Base-by-base conservation (phyloP, 495 filamentous ascomycete species). In the Penicillium fimorum region DNA sequence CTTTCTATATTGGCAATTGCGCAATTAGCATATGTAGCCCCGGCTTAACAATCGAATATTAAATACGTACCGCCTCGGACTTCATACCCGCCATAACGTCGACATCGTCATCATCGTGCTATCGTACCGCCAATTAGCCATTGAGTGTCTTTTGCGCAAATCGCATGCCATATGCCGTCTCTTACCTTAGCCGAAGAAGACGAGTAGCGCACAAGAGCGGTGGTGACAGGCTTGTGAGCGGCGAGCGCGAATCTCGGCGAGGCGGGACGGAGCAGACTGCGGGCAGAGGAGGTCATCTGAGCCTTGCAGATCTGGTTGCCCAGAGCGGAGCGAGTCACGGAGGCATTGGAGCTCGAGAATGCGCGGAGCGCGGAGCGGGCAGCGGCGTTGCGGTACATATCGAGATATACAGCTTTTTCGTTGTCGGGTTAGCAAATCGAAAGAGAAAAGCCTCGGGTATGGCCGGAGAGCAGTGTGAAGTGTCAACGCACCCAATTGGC, bases 31-130 rank as follows among this genome's bases (percentile, higher is more conserved):
- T 10, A 50, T 32, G 20, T 13, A 35, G 1, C 22, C 40, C 13
- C 15, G 9, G n/a, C 25, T 41, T 40, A 35, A 45, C 47, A 53
- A 22, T 32, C 38, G 50, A 40, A 35, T 10, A n/a, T 40, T 33
- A 41, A 57, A 40, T 38, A 73, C 87, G 27, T 84, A 94, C 92
- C 56, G 94, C 50, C 69, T 97, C 93, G 22, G 77, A 63, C 65
- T 79, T 86, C 43, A 96, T 73, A 37, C 84, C 88, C 46, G 79
- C 79, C 68, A 85, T 73, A 76, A 93, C 85, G 49, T 91, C 84
- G 41, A 73, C 67, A 27, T 85, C 79, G 9, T 78, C 63, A 32
- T 70, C 70, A 4, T 61, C 65, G 27, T 53, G 20, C 29, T 69
- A 65, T 47, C 55, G 55, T 11, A 50, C 44, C 56, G 78, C 29